Evolutionary conservation across 2,329 filamentous ascomycete genomes (phyloP), one percentile per base, ranked within the genome.

Genomic region (Penicillium sp.): DNA sequence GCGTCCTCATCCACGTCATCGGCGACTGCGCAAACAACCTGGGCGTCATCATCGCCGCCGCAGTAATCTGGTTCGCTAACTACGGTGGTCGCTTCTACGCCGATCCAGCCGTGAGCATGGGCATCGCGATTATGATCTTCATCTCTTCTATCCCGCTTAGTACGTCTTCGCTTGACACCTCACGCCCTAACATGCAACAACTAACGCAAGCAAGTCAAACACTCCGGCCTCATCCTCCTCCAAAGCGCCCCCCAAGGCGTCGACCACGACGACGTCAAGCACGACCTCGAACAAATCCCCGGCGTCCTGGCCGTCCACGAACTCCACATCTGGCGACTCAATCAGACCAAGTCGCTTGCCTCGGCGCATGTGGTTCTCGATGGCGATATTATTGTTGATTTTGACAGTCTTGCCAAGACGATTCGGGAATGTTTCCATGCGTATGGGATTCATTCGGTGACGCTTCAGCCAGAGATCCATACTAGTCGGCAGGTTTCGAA

Each of bases 11-110:
- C 14, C 89, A 92, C 66, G 83, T 92, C 24, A 66, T 89, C 2
- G 86, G 88, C 35, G 89, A 92, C 66, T 87, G 87, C 2, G 78
- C 88, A 62, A 92, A 91, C 76, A 92, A 92, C 66, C 70, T 91
- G 16, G 88, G 88, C 11, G 88, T 92, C 60, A 89, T 91, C 39
- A 78, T 87, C 41, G 83, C 88, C 1, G 87, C 87, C 0, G 67
- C 87, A 0, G 79, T 90, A 37, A 88, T 92, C 70, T 91, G 87
- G 88, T 78, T 85, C 60, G 78, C 82, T 0, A 68, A 79, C 24
- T 84, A 82, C 24, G 75, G 82, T 0, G 78, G 71, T 4, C 79
- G 87, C 27, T 89, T 83, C 76, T 91, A 91, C 63, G 88, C 86
- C 6, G 89, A 92, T 69, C 89, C 89, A 0, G 86, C 81, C 6